These are phyloP conservation scores for Diversispora epigaea DNA, from an alignment of 192 early-diverging fungal genomes.

Conservation along the genomic window DNA sequence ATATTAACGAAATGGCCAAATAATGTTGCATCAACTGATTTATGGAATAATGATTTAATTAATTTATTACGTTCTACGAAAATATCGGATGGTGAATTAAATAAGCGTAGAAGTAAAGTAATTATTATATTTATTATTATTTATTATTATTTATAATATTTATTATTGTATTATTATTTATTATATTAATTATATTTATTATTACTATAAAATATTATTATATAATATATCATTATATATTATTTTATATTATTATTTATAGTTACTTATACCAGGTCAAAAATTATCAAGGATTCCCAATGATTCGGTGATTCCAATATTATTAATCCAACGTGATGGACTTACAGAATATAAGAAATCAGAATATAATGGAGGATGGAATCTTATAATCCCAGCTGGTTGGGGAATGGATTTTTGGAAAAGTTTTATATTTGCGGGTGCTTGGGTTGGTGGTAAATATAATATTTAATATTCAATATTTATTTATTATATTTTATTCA, in stretches of 20 bases:
- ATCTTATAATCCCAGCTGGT: slow-evolving; percentile 73
- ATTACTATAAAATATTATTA: background rate
- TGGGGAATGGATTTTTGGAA: slow-evolving; percentile 90
- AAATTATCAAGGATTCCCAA: slow-evolving; percentile 50
- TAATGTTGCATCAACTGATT: slow-evolving; percentile 43
- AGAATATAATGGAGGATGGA: slow-evolving; percentile 73
- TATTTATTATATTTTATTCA: background rate
- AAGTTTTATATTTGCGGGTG: slow-evolving; percentile 84
- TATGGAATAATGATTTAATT: slow-evolving; percentile 62
- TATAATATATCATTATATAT: background rate
- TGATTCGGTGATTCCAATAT: slow-evolving; percentile 74
- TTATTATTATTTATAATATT: background rate
- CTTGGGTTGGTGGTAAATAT: slow-evolving; percentile 66
- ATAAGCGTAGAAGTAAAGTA: slow-evolving; percentile 48
- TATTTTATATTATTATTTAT: background rate
- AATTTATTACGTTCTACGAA: slow-evolving; percentile 43
- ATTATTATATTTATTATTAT: background rate
- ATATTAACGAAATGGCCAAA: slow-evolving; percentile 61
- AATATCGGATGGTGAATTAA: slow-evolving; percentile 56
- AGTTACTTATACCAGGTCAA: slow-evolving; percentile 71
- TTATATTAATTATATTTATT: too few relatives aligned
- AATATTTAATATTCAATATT: too few relatives aligned
- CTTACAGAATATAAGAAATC: slow-evolving; percentile 20
- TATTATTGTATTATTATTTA: too few relatives aligned
- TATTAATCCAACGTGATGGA: slow-evolving; percentile 76